These are phyloP conservation scores for Aphanomyces stellatus DNA, from an alignment of 352 stramenopile genomes.

Conservation along the genomic window DNA sequence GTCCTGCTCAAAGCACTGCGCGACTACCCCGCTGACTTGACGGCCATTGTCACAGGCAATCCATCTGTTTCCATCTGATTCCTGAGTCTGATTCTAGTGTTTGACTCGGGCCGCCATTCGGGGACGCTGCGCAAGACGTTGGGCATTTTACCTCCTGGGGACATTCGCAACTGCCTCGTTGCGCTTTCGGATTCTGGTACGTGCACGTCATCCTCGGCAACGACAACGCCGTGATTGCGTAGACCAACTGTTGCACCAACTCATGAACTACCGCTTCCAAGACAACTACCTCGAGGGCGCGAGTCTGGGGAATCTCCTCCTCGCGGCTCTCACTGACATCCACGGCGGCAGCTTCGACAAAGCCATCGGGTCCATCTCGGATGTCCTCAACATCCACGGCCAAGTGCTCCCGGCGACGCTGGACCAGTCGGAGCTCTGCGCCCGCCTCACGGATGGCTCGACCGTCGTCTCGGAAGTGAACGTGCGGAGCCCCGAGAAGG, in stretches of 20 bases:
- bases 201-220: background rate
- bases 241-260: slow-evolving; percentile 79
- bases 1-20: slow-evolving; percentile 78
- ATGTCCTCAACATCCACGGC: slow-evolving; percentile 80
- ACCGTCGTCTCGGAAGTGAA: slow-evolving; percentile 76
- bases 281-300: slow-evolving; percentile 84
- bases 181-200: slow-evolving; percentile 70
- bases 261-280: slow-evolving; percentile 85
- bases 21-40: slow-evolving; percentile 76
- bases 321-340: slow-evolving; percentile 74
- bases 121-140: slow-evolving; percentile 73
- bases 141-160: slow-evolving; percentile 68
- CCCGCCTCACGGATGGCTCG: slow-evolving; percentile 60
- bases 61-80: too few species aligned
- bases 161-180: slow-evolving; percentile 83
- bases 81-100: slow-evolving; percentile 31
- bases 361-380: slow-evolving; percentile 66
- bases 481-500: slow-evolving; percentile 58
- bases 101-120: slow-evolving; percentile 76
- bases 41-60: slow-evolving; percentile 68
- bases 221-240: too few species aligned
- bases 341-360: slow-evolving; percentile 70
- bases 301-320: slow-evolving; percentile 70
- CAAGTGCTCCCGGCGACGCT: slow-evolving; percentile 75
- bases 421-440: slow-evolving; percentile 71